Evolutionary conservation across 1,284 basidiomycete species (phyloP).

Genomic region (Cutaneotrichosporon cutaneum): DNA sequence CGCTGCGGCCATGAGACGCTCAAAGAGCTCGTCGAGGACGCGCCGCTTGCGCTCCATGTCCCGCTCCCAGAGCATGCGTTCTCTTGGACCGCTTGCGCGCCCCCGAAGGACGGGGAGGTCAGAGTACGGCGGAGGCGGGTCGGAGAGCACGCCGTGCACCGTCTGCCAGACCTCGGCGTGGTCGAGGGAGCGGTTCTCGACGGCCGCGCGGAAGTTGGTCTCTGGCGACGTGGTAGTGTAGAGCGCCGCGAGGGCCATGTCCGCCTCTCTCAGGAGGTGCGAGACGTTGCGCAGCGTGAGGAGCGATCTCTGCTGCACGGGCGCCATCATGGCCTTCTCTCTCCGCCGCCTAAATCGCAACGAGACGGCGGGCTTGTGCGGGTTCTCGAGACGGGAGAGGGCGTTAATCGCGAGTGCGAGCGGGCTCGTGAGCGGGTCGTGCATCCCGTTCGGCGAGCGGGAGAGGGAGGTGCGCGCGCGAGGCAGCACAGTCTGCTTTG

Average conservation of each 20-base stretch:
- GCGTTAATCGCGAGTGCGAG: conserved; percentile 46
- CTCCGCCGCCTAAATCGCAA: conserved; percentile 16
- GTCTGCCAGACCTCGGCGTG: conserved; percentile 72
- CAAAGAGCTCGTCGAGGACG: conserved; percentile 55
- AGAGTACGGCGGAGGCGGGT: conserved; percentile 43
- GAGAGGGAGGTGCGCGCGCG: conserved; percentile 38
- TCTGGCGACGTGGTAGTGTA: conserved; percentile 60
- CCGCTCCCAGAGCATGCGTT: conserved; percentile 40
- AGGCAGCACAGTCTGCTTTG: conserved; percentile 54
- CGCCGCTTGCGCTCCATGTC: conserved; percentile 40
- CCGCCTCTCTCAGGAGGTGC: conserved; percentile 59
- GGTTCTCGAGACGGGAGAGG: conserved; percentile 43
- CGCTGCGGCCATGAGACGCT: conserved; percentile 62
- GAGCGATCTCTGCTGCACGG: conserved; percentile 45
- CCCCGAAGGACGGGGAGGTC: background rate
- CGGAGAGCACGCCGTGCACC: conserved; percentile 57
- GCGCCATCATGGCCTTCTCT: conserved; percentile 20
- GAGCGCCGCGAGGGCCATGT: conserved; percentile 62
- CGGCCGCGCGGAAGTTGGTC: conserved; percentile 63
- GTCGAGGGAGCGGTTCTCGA: conserved; percentile 62
- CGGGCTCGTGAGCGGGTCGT: conserved; percentile 30
- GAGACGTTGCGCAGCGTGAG: conserved; percentile 67
- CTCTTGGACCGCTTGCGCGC: conserved; percentile 20
- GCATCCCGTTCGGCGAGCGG: conserved; percentile 37
- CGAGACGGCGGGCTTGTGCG: conserved; percentile 23